A percentile compares a stretch with the other conserved stretches of the same genome.
These are phyloP conservation scores for Mimosa bimucronata DNA, from an alignment of 306 rosid genomes.

Conservation along the genomic window DNA sequence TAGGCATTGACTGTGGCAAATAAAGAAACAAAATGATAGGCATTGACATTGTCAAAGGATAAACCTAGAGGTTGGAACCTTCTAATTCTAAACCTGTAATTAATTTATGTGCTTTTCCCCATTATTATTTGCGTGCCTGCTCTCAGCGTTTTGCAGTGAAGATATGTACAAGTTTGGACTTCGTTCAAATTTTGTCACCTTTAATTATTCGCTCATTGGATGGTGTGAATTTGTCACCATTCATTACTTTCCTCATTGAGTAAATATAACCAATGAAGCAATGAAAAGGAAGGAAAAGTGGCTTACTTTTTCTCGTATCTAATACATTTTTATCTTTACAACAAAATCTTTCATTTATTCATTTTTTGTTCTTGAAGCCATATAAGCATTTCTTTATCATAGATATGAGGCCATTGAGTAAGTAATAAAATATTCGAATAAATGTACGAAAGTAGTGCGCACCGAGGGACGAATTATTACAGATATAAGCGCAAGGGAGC, in stretches of 20 bases:
- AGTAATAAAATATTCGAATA: not conserved
- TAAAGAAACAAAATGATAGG: not conserved
- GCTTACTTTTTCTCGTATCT: not conserved
- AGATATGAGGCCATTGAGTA: not conserved
- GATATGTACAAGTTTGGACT: not conserved
- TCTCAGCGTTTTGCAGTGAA: not conserved
- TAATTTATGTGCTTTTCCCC: not conserved
- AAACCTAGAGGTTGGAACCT: not conserved
- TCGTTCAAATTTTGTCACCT: not conserved
- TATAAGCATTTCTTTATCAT: not conserved
- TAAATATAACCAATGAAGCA: not conserved
- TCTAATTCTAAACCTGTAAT: not conserved
- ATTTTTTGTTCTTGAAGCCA: not conserved
- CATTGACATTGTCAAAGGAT: not conserved
- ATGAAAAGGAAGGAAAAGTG: not conserved
- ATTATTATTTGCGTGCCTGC: not conserved
- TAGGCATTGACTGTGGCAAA: not conserved
- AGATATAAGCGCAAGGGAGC: not conserved
- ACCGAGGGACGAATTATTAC: not conserved
- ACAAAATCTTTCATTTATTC: not conserved
- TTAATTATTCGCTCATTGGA: not conserved
- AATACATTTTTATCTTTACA: not conserved
- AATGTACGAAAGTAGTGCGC: not conserved
- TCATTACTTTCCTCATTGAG: not conserved
- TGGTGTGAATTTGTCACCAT: not conserved